Percentiles rank a stretch among this genome's conserved stretches.
Conservation (phyloP, 306 rosid species). For the Morella rubra region DNA sequence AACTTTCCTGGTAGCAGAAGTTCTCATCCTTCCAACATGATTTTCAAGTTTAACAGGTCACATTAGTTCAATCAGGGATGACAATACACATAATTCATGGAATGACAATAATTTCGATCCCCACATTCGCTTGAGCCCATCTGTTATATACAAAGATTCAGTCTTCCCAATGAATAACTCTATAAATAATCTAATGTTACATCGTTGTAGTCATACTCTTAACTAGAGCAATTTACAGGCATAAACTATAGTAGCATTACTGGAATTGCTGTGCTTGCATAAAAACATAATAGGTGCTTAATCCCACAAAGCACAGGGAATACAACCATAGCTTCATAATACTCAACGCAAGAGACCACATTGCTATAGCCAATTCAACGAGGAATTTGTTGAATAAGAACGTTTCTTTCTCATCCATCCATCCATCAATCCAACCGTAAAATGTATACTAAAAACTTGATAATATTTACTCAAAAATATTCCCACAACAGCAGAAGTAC, state of each 20-base stretch:
- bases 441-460: not conserved
- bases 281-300: not conserved
- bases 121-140: too few relatives aligned
- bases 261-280: not conserved
- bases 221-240: not conserved
- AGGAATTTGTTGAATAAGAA: not conserved
- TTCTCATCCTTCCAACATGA: too few relatives aligned
- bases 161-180: not conserved
- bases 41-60: too few relatives aligned
- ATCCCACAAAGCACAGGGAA: not conserved
- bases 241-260: not conserved
- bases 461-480: not conserved
- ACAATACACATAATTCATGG: too few relatives aligned
- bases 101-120: too few relatives aligned
- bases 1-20: too few relatives aligned
- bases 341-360: not conserved
- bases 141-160: too few relatives aligned
- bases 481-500: not conserved
- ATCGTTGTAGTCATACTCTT: not conserved
- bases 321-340: not conserved
- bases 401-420: not conserved
- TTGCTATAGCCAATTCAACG: slow-evolving; percentile 11
- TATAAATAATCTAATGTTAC: not conserved
- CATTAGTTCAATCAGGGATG: too few relatives aligned
- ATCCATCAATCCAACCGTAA: not conserved